Base-by-base conservation (phyloP, 306 rosid species). In the Corylus avellana region DNA sequence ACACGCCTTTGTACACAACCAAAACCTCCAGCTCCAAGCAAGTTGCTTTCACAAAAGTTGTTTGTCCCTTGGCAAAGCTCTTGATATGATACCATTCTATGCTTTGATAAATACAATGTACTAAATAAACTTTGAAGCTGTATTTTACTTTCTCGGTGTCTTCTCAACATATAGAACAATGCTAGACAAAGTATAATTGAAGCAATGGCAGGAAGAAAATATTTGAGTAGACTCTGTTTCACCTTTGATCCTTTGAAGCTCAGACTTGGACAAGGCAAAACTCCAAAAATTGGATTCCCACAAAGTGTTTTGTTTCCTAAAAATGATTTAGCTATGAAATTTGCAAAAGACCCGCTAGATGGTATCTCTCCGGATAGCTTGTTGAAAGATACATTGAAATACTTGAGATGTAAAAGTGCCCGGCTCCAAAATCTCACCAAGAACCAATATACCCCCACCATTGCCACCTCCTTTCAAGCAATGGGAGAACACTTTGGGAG, bases 371-470 rank as follows among this genome's bases (percentile, higher is more conserved):
- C n/a, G n/a, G n/a, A n/a, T n/a, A n/a, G n/a, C n/a, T n/a, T n/a
- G n/a, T n/a, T n/a, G n/a, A n/a, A n/a, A n/a, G n/a, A n/a, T n/a
- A n/a, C n/a, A n/a, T n/a, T n/a, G n/a, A n/a, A n/a, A n/a, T n/a
- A n/a, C n/a, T n/a, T n/a, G n/a, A n/a, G n/a, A n/a, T n/a, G n/a
- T n/a, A n/a, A n/a, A n/a, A 81, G 92, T 91, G 87, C 80, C 85
- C 75, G 98, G 97, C 91, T 92, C 98, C 92, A 91, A 75, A 84
- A 95, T 93, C 89, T 95, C 97, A 75, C 98, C 98, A 85, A 95
- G 98, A 91, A 95, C 98, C 80, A 92, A 86, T 75, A 95, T 89
- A 63, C 98, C 98, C 56, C 98, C 98, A 75, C 98, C 98, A 83
- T 83, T 84, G 55, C 88, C 94, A 54, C 89, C 97, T 83, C 98